A percentile compares a stretch with the other conserved stretches of the same genome.
These are phyloP conservation scores for Nannochloris sp. DNA, from an alignment of 139 green algal genomes.

Conservation along the genomic window DNA sequence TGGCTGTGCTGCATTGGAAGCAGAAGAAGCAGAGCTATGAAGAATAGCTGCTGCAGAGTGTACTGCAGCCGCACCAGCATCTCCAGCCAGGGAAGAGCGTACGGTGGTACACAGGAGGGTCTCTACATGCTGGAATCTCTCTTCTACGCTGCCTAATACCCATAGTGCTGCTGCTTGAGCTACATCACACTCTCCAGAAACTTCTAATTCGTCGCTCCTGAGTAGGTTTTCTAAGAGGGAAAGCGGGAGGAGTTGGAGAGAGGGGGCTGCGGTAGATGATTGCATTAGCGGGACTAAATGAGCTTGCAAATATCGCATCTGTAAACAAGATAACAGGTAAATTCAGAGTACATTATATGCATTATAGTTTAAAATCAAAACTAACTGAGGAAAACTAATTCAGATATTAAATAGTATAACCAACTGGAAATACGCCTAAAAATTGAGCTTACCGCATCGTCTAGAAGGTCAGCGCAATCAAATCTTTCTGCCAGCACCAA, in stretches of 20 bases:
- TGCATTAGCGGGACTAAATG: slow-evolving; percentile 12
- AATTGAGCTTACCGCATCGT: background rate
- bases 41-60: background rate
- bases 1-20: background rate
- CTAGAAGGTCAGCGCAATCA: slow-evolving; percentile 17
- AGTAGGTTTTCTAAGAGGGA: slow-evolving; percentile 11
- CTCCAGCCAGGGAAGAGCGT: background rate
- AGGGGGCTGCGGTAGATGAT: background rate
- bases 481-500: slow-evolving; percentile 13
- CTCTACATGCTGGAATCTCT: background rate
- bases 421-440: background rate
- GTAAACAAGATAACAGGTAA: background rate
- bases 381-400: background rate
- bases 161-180: slow-evolving; percentile 5
- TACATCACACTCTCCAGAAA: slow-evolving; percentile 11
- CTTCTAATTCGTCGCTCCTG: slow-evolving; percentile 6
- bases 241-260: slow-evolving; percentile 9
- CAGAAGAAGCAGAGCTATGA: background rate
- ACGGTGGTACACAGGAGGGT: slow-evolving; percentile 10
- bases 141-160: background rate
- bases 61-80: background rate
- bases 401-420: background rate
- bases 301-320: slow-evolving; percentile 13
- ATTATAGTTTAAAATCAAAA: background rate
- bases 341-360: background rate